phyloP scores from a whole-genome alignment of 805 yeast species.

The Metschnikowia anglica region DNA sequence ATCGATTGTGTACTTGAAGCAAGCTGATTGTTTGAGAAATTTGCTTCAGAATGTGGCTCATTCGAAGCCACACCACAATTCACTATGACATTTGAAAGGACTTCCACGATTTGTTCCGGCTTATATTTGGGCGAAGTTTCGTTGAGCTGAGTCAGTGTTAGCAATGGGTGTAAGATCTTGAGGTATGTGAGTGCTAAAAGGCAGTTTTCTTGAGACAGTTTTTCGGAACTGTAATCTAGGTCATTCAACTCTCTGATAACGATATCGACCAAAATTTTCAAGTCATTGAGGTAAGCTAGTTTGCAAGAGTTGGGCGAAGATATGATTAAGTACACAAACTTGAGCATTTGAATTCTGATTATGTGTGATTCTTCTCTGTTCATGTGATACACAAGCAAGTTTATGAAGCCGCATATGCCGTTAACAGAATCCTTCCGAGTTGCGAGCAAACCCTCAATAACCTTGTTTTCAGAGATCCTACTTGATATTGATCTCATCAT shows the following conservation, averaged over 20 bases:
- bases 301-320: constrained; percentile 64
- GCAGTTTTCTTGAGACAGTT: constrained; percentile 60
- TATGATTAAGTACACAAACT: constrained; percentile 71
- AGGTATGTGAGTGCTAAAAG: constrained; percentile 48
- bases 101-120: constrained; percentile 48
- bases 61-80: constrained; percentile 20
- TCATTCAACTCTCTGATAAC: constrained; percentile 76
- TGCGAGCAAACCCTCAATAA: constrained; percentile 49
- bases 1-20: constrained; percentile 17
- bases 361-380: constrained; percentile 74
- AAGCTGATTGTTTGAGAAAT: neutral
- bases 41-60: neutral
- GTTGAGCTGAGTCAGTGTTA: constrained; percentile 60
- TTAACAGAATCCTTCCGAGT: constrained; percentile 25
- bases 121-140: constrained; percentile 56
- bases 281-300: constrained; percentile 76
- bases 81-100: constrained; percentile 49
- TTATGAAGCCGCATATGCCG: constrained; percentile 66
- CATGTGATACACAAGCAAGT: constrained; percentile 59
- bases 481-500: constrained; percentile 55
- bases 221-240: constrained; percentile 47
- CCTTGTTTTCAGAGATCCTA: constrained; percentile 40
- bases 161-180: constrained; percentile 69
- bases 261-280: constrained; percentile 81
- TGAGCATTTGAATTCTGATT: constrained; percentile 73